Evolutionary conservation across 805 yeast species (phyloP).

Genomic region (Kodamaea nitidulidarum): DNA sequence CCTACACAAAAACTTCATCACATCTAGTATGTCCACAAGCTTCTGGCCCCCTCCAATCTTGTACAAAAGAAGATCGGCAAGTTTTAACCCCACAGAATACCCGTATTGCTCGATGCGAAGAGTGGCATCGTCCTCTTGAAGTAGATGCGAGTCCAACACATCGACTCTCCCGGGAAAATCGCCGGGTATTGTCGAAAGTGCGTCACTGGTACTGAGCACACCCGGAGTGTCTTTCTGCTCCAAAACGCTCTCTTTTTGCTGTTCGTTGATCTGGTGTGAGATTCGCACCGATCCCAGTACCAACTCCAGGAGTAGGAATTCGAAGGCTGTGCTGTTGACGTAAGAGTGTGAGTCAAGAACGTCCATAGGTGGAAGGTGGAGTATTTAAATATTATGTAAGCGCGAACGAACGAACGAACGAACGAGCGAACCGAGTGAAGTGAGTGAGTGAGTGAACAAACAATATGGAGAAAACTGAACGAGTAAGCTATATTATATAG

Average conservation of each 20-base stretch:
- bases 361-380: conserved; percentile 10
- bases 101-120: conserved; percentile 69
- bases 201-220: conserved; percentile 22
- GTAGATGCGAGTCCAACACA: conserved; percentile 31
- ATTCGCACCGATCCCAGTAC: conserved; percentile 70
- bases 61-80: conserved; percentile 46
- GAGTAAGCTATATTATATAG: no score
- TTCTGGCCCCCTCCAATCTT: conserved; percentile 32
- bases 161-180: conserved; percentile 43
- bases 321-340: conserved; percentile 55
- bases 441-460: no score
- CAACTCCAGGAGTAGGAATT: conserved; percentile 68
- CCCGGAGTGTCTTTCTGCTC: conserved; percentile 11
- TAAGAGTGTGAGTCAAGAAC: conserved; percentile 24
- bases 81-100: conserved; percentile 58
- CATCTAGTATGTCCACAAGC: conserved; percentile 63
- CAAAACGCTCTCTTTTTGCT: conserved; percentile 22
- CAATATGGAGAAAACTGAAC: no score
- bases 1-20: conserved; percentile 89
- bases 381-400: no score
- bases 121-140: conserved; percentile 47
- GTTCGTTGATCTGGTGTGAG: conserved; percentile 39
- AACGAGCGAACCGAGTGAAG: no score
- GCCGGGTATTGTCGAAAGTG: conserved; percentile 25
- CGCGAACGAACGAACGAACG: no score